Conservation (phyloP, 352 stramenopile species). For the Nannochloropsis limnetica region DNA sequence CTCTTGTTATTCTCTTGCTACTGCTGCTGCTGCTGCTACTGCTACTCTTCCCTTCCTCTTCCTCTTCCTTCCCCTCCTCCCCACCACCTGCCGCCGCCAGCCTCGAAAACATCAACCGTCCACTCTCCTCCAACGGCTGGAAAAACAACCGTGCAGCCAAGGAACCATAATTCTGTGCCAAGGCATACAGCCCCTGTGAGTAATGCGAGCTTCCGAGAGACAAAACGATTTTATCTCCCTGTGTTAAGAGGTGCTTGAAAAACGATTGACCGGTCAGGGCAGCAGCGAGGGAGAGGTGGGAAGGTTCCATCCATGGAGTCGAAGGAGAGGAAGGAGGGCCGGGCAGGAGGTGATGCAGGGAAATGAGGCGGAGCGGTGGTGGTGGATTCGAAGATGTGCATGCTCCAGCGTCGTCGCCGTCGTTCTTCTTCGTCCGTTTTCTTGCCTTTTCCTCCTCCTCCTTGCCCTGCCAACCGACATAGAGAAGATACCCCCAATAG, state of each 20-base stretch:
- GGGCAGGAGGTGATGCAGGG: neutral
- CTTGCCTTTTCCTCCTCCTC: neutral
- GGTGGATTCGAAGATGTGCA: neutral
- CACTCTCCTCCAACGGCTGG: slow-evolving; percentile 88
- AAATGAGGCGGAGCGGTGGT: neutral
- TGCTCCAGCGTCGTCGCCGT: neutral
- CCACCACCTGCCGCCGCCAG: slow-evolving; percentile 53
- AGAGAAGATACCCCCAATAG: slow-evolving; percentile 31
- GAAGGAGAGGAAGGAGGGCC: neutral
- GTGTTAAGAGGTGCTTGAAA: slow-evolving; percentile 91
- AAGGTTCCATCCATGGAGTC: slow-evolving; percentile 52
- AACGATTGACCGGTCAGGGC: slow-evolving; percentile 78
- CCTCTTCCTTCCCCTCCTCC: neutral
- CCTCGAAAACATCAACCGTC: slow-evolving; percentile 84
- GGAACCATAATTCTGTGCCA: slow-evolving; percentile 85
- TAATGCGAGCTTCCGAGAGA: slow-evolving; percentile 74
- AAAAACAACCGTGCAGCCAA: slow-evolving; percentile 87
- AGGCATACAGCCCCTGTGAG: slow-evolving; percentile 88
- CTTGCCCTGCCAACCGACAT: neutral
- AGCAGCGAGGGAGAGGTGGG: slow-evolving; percentile 60
- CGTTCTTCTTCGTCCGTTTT: neutral
- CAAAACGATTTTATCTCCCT: slow-evolving; percentile 90
- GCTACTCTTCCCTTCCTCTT: neutral
- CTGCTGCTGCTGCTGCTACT: neutral
- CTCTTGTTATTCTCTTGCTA: neutral